phyloP scores from a whole-genome alignment of 495 filamentous ascomycete species.

The Neurospora sp. region DNA sequence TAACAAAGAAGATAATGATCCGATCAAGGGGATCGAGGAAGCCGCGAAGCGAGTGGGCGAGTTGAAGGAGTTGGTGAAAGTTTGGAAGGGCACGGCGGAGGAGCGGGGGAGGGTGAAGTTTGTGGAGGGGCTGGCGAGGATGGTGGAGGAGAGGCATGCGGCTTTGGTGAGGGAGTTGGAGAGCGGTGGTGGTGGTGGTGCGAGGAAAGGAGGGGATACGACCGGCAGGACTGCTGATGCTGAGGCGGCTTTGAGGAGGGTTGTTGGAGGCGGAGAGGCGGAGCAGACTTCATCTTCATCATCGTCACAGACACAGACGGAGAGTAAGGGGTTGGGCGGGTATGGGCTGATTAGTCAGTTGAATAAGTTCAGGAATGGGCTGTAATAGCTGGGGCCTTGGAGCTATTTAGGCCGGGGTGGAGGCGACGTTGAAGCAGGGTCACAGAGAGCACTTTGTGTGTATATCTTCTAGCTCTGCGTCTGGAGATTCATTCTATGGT shows the following conservation, averaged over 20 bases:
- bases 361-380: slow-evolving; percentile 66
- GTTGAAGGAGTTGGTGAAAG: slow-evolving; percentile 55
- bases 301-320: slow-evolving; percentile 1
- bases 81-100: slow-evolving; percentile 94
- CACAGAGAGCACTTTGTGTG: not conserved
- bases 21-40: slow-evolving; percentile 50
- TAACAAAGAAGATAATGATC: slow-evolving; percentile 32
- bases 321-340: slow-evolving; percentile 37
- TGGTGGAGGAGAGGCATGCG: slow-evolving; percentile 46
- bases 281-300: slow-evolving; percentile 6
- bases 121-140: slow-evolving; percentile 64
- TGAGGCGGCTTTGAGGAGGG: slow-evolving; percentile 6
- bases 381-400: slow-evolving; percentile 31
- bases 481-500: not conserved
- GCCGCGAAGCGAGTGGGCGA: slow-evolving; percentile 62
- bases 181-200: slow-evolving; percentile 7
- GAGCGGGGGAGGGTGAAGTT: slow-evolving; percentile 75
- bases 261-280: slow-evolving; percentile 7
- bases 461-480: not conserved
- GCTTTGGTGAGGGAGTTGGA: slow-evolving; percentile 46
- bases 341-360: slow-evolving; percentile 74
- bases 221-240: not conserved
- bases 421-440: not conserved
- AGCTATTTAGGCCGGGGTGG: not conserved
- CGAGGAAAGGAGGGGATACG: slow-evolving; percentile 4